A percentile compares a stretch with the other conserved stretches of the same genome.
Evolutionary conservation across 2,329 filamentous ascomycete species (phyloP).

Genomic region (Neobulgaria alba): DNA sequence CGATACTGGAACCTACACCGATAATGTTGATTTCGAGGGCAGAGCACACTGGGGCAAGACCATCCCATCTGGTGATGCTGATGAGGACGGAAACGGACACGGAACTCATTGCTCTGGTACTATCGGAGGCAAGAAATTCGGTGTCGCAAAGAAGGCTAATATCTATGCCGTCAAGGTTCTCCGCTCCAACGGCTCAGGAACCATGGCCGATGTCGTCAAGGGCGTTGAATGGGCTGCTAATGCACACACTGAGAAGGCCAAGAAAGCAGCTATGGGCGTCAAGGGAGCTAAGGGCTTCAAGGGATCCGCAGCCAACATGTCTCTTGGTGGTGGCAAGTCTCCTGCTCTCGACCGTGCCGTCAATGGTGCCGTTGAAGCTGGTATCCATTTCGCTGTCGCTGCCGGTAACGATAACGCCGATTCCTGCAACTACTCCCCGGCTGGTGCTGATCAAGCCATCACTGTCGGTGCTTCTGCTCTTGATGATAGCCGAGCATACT

Average conservation of each 20-base stretch:
- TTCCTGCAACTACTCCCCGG: conserved; percentile 98
- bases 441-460: conserved; percentile 81
- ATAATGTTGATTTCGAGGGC: conserved; percentile 95
- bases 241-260: conserved; percentile 66
- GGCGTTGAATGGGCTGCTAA: conserved; percentile 92
- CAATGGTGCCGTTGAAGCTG: conserved; percentile 84
- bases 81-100: conserved; percentile 94
- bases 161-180: conserved; percentile 98
- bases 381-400: conserved; percentile 95
- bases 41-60: conserved; percentile 97
- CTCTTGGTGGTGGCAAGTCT: conserved; percentile 95
- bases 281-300: conserved; percentile 97
- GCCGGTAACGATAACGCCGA: conserved; percentile 98
- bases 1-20: conserved; percentile 88
- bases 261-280: conserved; percentile 87
- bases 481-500: conserved; percentile 94
- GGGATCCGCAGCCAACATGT: conserved; percentile 99
- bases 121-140: conserved; percentile 95
- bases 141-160: conserved; percentile 97
- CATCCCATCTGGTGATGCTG: conserved; percentile 74
- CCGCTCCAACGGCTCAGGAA: conserved; percentile 90
- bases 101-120: conserved; percentile 99
- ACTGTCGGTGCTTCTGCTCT: conserved; percentile 94
- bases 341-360: conserved; percentile 83
- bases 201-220: conserved; percentile 98